Evolutionary conservation across 2,329 filamentous ascomycete species (phyloP).

Genomic region (Ploettnerulaceae sp.): DNA sequence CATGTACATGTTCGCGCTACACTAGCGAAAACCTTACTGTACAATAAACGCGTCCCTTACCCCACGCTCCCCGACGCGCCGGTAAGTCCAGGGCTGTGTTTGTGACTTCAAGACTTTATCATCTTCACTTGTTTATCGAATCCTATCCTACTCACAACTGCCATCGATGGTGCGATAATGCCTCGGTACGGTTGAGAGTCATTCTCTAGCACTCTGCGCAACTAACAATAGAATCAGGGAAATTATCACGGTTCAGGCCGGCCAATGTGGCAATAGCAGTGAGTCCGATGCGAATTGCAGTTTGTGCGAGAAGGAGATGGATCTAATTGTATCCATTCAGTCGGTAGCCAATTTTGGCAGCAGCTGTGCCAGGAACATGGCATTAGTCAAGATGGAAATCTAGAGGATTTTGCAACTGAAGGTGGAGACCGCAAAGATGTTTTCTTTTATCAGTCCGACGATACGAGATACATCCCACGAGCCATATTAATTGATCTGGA

Average conservation of each 20-base stretch:
- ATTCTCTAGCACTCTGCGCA: not conserved
- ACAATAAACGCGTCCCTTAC: slow-evolving; percentile 16
- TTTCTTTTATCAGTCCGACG: slow-evolving; percentile 99
- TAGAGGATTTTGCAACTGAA: slow-evolving; percentile 96
- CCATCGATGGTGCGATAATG: slow-evolving; percentile 31
- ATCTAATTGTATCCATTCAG: slow-evolving; percentile 41
- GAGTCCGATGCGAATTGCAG: slow-evolving; percentile 41
- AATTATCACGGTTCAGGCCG: slow-evolving; percentile 98
- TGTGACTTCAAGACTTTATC: not conserved
- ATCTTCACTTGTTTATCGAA: not conserved
- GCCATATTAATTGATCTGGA: slow-evolving; percentile 95
- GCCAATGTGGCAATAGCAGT: slow-evolving; percentile 99
- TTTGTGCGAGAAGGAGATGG: not conserved
- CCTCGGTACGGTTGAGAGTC: slow-evolving; percentile 28
- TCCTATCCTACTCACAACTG: not conserved
- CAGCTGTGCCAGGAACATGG: slow-evolving; percentile 97
- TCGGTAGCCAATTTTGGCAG: slow-evolving; percentile 98
- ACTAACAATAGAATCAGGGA: slow-evolving; percentile 54
- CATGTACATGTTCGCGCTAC: not conserved
- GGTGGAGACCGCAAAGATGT: slow-evolving; percentile 98
- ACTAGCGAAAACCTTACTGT: slow-evolving; percentile 12
- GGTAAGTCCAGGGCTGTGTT: not conserved
- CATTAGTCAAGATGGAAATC: slow-evolving; percentile 93
- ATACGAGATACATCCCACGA: slow-evolving; percentile 94
- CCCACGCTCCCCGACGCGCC: slow-evolving; percentile 13